Evolutionary conservation across 2,329 filamentous ascomycete species (phyloP).

Genomic region (Arthrobotrys entomopaga): DNA sequence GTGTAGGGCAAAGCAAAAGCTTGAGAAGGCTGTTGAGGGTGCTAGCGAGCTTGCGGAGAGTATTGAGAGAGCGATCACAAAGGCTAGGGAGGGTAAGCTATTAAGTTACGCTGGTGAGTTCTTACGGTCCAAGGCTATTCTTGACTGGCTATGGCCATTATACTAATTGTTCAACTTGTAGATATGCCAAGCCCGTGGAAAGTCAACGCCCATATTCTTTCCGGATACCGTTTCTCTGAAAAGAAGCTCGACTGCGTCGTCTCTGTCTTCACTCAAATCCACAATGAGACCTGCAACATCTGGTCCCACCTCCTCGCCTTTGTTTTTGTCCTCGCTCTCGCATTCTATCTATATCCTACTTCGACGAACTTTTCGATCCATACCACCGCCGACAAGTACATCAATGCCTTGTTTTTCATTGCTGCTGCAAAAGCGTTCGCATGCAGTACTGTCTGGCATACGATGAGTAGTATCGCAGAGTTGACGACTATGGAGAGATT

Average conservation of each 20-base stretch:
- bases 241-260: constrained; percentile 88
- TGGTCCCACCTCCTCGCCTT: constrained; percentile 94
- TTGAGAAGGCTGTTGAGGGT: constrained; percentile 83
- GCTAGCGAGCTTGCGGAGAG: constrained; percentile 84
- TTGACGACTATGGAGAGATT: constrained; percentile 91
- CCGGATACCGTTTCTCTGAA: constrained; percentile 92
- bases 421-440: constrained; percentile 93
- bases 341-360: constrained; percentile 94
- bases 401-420: constrained; percentile 94
- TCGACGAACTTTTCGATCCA: constrained; percentile 86
- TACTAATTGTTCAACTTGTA: neutral
- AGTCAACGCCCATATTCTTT: constrained; percentile 90
- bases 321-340: constrained; percentile 84
- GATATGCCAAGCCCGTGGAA: constrained; percentile 92
- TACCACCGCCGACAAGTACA: constrained; percentile 86
- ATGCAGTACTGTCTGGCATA: constrained; percentile 97
- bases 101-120: constrained; percentile 75
- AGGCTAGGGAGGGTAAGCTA: constrained; percentile 81
- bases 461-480: constrained; percentile 96
- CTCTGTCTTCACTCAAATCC: constrained; percentile 79
- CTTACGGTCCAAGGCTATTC: neutral
- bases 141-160: neutral
- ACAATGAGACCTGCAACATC: constrained; percentile 96
- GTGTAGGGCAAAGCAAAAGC: constrained; percentile 76
- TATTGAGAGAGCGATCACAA: constrained; percentile 78